Conservation (phyloP, 2,329 filamentous ascomycete genomes). For the Cercospora nicotianae region DNA sequence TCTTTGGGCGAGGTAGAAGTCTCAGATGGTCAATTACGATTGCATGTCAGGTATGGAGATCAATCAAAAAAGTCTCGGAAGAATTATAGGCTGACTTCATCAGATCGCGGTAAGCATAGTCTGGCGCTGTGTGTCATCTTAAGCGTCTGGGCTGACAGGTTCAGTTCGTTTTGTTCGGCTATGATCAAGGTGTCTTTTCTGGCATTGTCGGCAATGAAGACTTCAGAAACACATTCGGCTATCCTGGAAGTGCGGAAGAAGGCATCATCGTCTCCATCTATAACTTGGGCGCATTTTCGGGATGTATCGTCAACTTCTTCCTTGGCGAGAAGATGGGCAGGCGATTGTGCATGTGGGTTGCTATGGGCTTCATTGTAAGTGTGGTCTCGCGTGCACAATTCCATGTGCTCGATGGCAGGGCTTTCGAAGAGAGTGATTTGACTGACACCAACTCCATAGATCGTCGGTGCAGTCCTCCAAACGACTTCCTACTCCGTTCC, state of each 20-base stretch:
- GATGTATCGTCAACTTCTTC: slow-evolving; percentile 52
- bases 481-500: slow-evolving; percentile 46
- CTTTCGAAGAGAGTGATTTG: neutral
- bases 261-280: slow-evolving; percentile 54
- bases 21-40: slow-evolving; percentile 37
- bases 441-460: slow-evolving; percentile 19
- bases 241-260: slow-evolving; percentile 42
- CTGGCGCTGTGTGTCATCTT: too few species aligned
- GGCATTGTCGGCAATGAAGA: slow-evolving; percentile 46
- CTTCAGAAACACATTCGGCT: slow-evolving; percentile 43
- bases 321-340: slow-evolving; percentile 52
- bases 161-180: slow-evolving; percentile 39
- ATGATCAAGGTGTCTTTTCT: slow-evolving; percentile 35
- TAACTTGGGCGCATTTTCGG: slow-evolving; percentile 61
- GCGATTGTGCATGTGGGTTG: slow-evolving; percentile 50
- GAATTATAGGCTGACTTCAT: neutral
- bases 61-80: neutral
- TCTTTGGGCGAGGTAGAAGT: slow-evolving; percentile 34
- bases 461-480: slow-evolving; percentile 49
- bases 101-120: neutral
- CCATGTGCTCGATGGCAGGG: neutral
- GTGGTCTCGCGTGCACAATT: neutral
- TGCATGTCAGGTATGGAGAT: slow-evolving; percentile 29
- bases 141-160: too few species aligned
- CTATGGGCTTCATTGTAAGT: slow-evolving; percentile 45